Evolutionary conservation across 768 basidiomycete species (phyloP).

Genomic region (Boletus barrowsii): DNA sequence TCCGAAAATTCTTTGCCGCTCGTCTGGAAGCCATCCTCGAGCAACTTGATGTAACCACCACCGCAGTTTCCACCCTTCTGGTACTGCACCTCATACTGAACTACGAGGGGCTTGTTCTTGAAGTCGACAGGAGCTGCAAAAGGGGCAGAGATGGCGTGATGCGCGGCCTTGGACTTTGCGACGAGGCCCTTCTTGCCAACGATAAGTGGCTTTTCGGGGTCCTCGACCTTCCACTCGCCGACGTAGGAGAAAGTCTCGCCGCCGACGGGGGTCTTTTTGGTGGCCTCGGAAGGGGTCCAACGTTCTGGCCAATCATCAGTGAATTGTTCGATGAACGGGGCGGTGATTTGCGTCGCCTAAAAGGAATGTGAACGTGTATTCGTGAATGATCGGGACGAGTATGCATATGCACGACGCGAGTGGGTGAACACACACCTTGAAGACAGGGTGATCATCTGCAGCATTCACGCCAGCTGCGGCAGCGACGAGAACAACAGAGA

Average conservation of each 20-base stretch:
- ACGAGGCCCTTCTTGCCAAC: slow-evolving; percentile 90
- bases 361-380: slow-evolving; percentile 2
- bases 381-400: background rate
- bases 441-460: slow-evolving; percentile 59
- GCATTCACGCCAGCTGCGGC: slow-evolving; percentile 64
- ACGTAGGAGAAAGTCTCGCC: slow-evolving; percentile 97
- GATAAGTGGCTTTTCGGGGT: slow-evolving; percentile 71
- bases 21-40: slow-evolving; percentile 92
- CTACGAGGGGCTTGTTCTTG: slow-evolving; percentile 80
- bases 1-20: slow-evolving; percentile 92
- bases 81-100: slow-evolving; percentile 99
- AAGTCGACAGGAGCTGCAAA: slow-evolving; percentile 79
- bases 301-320: slow-evolving; percentile 84
- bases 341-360: slow-evolving; percentile 76
- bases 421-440: slow-evolving; percentile 50
- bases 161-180: slow-evolving; percentile 94
- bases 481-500: slow-evolving; percentile 67
- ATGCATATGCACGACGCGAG: slow-evolving; percentile 5
- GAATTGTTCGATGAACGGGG: slow-evolving; percentile 96
- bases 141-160: slow-evolving; percentile 97
- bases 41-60: slow-evolving; percentile 97
- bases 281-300: slow-evolving; percentile 96
- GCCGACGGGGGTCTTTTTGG: slow-evolving; percentile 95
- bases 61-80: slow-evolving; percentile 99
- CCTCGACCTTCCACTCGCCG: slow-evolving; percentile 96